phyloP scores from a whole-genome alignment of 495 filamentous ascomycete genomes.

The Choiromyces venosus region DNA sequence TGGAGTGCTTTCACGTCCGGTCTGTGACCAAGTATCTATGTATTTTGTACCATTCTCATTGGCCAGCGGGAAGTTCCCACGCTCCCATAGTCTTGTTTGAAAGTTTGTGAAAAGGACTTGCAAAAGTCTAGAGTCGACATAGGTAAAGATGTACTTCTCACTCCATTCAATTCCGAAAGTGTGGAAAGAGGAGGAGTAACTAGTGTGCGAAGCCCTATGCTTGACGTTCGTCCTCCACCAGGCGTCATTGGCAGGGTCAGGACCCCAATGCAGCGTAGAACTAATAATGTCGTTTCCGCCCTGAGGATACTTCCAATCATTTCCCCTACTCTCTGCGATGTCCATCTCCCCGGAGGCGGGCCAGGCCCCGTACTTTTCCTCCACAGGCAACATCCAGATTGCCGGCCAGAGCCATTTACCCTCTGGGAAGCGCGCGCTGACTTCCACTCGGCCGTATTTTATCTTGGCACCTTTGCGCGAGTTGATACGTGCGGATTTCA shows the following conservation, averaged over 20 bases:
- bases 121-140: conserved; percentile 70
- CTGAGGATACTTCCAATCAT: conserved; percentile 65
- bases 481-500: conserved; percentile 71
- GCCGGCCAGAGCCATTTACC: conserved; percentile 90
- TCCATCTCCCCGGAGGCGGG: conserved; percentile 82
- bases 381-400: conserved; percentile 82
- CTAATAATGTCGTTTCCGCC: conserved; percentile 78
- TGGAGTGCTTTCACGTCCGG: conserved; percentile 59
- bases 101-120: conserved; percentile 78
- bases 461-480: conserved; percentile 63
- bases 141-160: conserved; percentile 82
- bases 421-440: conserved; percentile 63
- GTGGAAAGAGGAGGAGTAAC: conserved; percentile 61
- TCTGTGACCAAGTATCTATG: conserved; percentile 61
- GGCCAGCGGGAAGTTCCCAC: conserved; percentile 65
- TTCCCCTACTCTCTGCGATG: conserved; percentile 71
- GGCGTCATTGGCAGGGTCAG: conserved; percentile 56
- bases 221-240: conserved; percentile 77
- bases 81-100: conserved; percentile 62
- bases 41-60: conserved; percentile 65
- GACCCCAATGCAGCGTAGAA: conserved; percentile 78
- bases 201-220: conserved; percentile 67
- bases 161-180: conserved; percentile 80
- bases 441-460: conserved; percentile 77
- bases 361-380: conserved; percentile 69